phyloP scores from a whole-genome alignment of 2,329 filamentous ascomycete species.

The Xylariaceae sp. region DNA sequence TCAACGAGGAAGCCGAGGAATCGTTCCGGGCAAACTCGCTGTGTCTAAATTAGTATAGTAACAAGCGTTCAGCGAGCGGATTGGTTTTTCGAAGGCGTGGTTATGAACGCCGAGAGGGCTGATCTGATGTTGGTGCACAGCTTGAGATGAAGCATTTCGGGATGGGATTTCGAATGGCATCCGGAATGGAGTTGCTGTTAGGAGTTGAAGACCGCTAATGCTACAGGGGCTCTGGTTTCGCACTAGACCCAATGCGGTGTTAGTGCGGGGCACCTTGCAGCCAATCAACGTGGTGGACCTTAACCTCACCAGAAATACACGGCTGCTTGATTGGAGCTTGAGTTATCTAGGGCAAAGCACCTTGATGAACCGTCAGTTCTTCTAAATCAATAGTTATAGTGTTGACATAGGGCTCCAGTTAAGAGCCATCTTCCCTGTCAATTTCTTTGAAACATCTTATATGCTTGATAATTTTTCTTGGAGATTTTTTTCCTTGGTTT shows the following conservation, averaged over 20 bases:
- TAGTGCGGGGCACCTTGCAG: constrained; percentile 12
- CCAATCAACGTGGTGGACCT: constrained; percentile 16
- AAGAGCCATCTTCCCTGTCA: too few relatives aligned
- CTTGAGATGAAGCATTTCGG: constrained; percentile 22
- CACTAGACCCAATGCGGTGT: constrained; percentile 15
- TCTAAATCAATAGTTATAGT: too few relatives aligned
- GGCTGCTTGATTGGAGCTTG: constrained; percentile 1
- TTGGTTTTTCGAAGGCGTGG: not conserved
- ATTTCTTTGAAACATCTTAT: too few relatives aligned
- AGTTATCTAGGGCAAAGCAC: too few relatives aligned
- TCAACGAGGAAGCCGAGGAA: constrained; percentile 8
- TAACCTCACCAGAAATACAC: constrained; percentile 12
- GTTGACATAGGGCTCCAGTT: too few relatives aligned
- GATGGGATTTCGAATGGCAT: not conserved
- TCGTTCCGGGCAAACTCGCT: constrained; percentile 16
- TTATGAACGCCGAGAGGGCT: constrained; percentile 1
- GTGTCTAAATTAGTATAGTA: not conserved
- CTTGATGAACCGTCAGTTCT: too few relatives aligned
- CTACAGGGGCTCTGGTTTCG: constrained; percentile 2
- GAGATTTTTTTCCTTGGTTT: too few relatives aligned
- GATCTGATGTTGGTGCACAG: not conserved
- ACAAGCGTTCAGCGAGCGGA: not conserved
- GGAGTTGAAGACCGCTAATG: constrained; percentile 9
- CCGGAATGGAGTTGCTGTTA: constrained; percentile 4
- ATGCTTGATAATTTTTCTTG: too few relatives aligned